phyloP scores from a whole-genome alignment of 2,329 filamentous ascomycete genomes.

The Xylaria polymorpha region DNA sequence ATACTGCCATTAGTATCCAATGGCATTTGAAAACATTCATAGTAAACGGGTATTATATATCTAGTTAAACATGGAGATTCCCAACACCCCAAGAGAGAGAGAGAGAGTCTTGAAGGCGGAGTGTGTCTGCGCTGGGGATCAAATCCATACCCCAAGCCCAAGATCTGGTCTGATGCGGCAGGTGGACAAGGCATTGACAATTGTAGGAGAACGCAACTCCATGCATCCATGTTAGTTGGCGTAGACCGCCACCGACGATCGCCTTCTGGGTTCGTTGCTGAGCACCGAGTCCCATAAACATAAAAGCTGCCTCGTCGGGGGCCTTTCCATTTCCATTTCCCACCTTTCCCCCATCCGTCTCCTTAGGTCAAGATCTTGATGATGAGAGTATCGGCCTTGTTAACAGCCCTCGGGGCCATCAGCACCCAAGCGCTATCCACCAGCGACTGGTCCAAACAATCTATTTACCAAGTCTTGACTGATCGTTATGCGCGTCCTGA shows the following conservation, averaged over 20 bases:
- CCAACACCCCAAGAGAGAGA: neutral
- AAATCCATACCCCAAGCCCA: conserved; percentile 5
- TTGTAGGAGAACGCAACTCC: neutral
- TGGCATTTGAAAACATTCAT: neutral
- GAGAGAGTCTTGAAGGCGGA: neutral
- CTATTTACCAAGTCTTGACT: conserved; percentile 57
- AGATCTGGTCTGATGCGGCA: conserved; percentile 13
- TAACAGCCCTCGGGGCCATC: conserved; percentile 35
- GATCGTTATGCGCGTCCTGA: conserved; percentile 53
- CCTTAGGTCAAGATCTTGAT: conserved; percentile 6
- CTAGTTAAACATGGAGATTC: neutral
- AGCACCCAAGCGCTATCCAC: conserved; percentile 45
- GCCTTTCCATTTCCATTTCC: neutral
- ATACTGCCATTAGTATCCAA: conserved; percentile 3
- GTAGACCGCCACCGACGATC: neutral
- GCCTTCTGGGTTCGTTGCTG: neutral
- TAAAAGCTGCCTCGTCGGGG: conserved; percentile 3
- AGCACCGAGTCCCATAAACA: neutral
- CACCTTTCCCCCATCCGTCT: neutral
- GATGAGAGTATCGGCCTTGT: conserved; percentile 37
- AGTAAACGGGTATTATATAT: conserved; percentile 5
- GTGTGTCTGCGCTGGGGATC: neutral
- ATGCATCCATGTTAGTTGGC: neutral
- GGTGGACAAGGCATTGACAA: conserved; percentile 8
- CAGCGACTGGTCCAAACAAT: conserved; percentile 54